phyloP scores from a whole-genome alignment of 1,139 yeast species.

The Lodderomyces margitis region DNA sequence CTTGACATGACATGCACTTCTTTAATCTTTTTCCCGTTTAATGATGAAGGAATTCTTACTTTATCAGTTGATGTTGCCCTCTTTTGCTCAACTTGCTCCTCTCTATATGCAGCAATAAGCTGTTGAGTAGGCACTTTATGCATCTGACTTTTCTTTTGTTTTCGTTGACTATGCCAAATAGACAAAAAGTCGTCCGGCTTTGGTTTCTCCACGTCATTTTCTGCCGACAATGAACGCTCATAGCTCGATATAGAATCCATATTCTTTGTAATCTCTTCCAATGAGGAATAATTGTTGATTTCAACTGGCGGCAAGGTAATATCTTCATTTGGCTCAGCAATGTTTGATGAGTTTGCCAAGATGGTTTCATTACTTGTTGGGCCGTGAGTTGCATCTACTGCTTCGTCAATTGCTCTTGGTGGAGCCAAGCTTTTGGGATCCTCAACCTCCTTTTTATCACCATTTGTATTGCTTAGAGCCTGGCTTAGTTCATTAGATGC shows the following conservation, averaged over 20 bases:
- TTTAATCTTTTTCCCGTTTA: conserved; percentile 34
- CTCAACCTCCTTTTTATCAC: conserved; percentile 8
- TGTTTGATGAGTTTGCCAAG: conserved; percentile 45
- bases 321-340: conserved; percentile 39
- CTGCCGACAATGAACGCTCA: conserved; percentile 46
- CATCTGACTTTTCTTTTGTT: conserved; percentile 18
- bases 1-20: conserved; percentile 47
- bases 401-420: conserved; percentile 16
- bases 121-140: conserved; percentile 14
- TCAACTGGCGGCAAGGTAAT: conserved; percentile 41
- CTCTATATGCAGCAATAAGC: conserved; percentile 9
- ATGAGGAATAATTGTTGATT: conserved; percentile 29
- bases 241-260: conserved; percentile 23
- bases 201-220: conserved; percentile 33
- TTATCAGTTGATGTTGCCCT: conserved; percentile 8
- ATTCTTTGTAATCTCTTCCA: conserved; percentile 37
- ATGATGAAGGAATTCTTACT: conserved; percentile 21
- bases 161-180: conserved; percentile 46
- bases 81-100: conserved; percentile 4
- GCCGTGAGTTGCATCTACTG: neutral
- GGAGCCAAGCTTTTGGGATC: conserved; percentile 22
- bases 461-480: conserved; percentile 7
- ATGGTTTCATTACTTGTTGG: conserved; percentile 10
- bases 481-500: conserved; percentile 11
- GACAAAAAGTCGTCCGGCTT: conserved; percentile 31